Conservation (phyloP, 371 early-diverging fungal species). For the Umbelopsis sp. region DNA sequence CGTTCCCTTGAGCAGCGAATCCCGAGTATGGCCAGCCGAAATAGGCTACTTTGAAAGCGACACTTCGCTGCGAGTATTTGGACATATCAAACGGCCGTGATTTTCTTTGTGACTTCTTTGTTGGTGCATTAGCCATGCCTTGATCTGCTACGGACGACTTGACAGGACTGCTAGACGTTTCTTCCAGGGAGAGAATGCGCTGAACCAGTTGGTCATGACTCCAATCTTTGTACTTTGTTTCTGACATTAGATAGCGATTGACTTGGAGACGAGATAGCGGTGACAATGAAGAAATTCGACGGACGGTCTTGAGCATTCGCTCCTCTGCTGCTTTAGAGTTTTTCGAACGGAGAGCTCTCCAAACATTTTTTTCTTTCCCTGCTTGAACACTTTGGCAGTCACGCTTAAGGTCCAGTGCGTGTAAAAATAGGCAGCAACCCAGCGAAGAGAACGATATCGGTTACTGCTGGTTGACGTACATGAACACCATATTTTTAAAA, state of each 20-base stretch:
- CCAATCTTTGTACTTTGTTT: slow-evolving; percentile 26
- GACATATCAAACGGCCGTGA: slow-evolving; percentile 79
- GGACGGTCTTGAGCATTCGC: neutral
- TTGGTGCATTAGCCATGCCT: neutral
- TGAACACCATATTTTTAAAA: neutral
- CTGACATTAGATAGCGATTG: slow-evolving; percentile 1
- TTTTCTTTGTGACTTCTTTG: slow-evolving; percentile 37
- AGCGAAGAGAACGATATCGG: too few species aligned
- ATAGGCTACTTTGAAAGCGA: slow-evolving; percentile 91
- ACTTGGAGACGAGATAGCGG: neutral
- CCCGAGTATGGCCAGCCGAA: slow-evolving; percentile 93
- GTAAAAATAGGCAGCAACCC: too few species aligned
- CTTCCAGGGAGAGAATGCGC: slow-evolving; percentile 37
- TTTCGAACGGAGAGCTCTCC: too few species aligned
- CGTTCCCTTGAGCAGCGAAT: slow-evolving; percentile 72
- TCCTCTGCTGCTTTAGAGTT: neutral
- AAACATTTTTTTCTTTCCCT: too few species aligned
- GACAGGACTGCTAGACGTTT: slow-evolving; percentile 12
- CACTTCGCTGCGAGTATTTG: slow-evolving; percentile 73
- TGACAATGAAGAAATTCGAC: neutral
- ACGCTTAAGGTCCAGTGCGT: neutral
- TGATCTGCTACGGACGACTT: neutral
- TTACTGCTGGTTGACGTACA: too few species aligned
- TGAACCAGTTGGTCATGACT: slow-evolving; percentile 43
- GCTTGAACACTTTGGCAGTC: neutral